These are phyloP conservation scores for Corymbia maculata DNA, from an alignment of 345 rosid species.

Conservation along the genomic window DNA sequence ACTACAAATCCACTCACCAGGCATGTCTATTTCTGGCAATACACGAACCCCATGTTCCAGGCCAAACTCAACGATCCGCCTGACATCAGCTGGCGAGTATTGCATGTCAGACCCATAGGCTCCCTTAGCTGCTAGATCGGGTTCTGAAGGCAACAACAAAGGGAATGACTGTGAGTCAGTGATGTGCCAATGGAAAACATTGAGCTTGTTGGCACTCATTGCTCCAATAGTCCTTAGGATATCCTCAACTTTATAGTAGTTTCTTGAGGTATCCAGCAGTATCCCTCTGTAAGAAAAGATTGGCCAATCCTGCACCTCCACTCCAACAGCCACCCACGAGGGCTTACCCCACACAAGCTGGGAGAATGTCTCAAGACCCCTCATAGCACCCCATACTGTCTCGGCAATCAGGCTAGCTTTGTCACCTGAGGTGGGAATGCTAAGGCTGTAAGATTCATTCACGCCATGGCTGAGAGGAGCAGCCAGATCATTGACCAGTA, in stretches of 20 bases:
- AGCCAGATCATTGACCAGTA: conserved; percentile 33
- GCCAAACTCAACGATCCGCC: conserved; percentile 47
- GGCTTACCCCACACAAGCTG: conserved; percentile 73
- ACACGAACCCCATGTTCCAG: conserved; percentile 76
- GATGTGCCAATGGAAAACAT: conserved; percentile 92
- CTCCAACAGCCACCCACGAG: conserved; percentile 28
- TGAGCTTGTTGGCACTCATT: conserved; percentile 75
- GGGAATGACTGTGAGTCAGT: conserved; percentile 88
- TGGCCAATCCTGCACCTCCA: conserved; percentile 49
- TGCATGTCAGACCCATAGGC: conserved; percentile 58
- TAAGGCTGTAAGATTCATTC: conserved; percentile 60
- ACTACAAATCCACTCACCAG: conserved; percentile 35
- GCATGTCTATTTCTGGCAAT: conserved; percentile 76
- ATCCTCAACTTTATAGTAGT: conserved; percentile 59
- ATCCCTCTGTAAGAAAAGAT: conserved; percentile 64
- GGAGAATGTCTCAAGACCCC: conserved; percentile 83
- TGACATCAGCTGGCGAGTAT: conserved; percentile 52
- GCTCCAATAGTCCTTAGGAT: conserved; percentile 54
- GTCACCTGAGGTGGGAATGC: conserved; percentile 21
- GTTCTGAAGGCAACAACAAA: conserved; percentile 66
- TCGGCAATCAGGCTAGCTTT: conserved; percentile 32
- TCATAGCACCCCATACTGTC: conserved; percentile 82
- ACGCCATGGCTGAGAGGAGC: conserved; percentile 57
- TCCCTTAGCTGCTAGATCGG: conserved; percentile 61
- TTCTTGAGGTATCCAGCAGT: conserved; percentile 74